Percentiles rank a stretch among this genome's conserved stretches.
Conservation (phyloP, 2,329 filamentous ascomycete genomes). For the Grosmannia huntii region DNA sequence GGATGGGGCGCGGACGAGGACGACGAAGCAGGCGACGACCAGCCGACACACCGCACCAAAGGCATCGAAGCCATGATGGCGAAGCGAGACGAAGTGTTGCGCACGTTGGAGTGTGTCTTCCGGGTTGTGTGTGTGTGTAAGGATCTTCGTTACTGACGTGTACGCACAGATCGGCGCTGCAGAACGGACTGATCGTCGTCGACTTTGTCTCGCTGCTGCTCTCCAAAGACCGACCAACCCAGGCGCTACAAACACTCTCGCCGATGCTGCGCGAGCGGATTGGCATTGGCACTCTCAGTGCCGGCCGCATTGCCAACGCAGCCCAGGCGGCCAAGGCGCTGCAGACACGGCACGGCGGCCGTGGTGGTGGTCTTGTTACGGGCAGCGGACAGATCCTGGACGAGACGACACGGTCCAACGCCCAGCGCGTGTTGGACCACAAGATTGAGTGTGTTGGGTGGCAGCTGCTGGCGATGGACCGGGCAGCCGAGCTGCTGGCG, state of each 20-base stretch:
- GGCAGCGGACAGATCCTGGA: conserved; percentile 15
- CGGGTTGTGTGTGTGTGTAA: not conserved
- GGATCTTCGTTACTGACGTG: no score
- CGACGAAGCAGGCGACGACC: conserved; percentile 20
- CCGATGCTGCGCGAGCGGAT: conserved; percentile 55
- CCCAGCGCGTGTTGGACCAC: conserved; percentile 37
- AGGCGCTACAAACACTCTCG: conserved; percentile 58
- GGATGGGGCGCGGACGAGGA: conserved; percentile 24
- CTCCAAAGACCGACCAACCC: conserved; percentile 65
- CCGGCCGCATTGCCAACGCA: conserved; percentile 50
- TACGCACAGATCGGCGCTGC: conserved; percentile 32
- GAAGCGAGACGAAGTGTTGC: conserved; percentile 45
- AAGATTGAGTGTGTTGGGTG: conserved; percentile 53
- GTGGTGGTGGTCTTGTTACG: not conserved
- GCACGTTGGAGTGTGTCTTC: conserved; percentile 39
- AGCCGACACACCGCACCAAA: conserved; percentile 5
- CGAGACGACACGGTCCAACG: conserved; percentile 17
- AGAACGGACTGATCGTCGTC: conserved; percentile 55
- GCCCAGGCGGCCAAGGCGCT: conserved; percentile 29
- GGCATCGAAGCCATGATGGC: conserved; percentile 27
- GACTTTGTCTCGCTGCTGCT: conserved; percentile 75
- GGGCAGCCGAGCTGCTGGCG: conserved; percentile 60
- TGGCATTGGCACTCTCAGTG: conserved; percentile 61
- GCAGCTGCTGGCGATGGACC: conserved; percentile 64
- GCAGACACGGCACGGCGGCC: conserved; percentile 1